Base-by-base conservation (phyloP, 257 asterid species). In the Petunia axillaris region DNA sequence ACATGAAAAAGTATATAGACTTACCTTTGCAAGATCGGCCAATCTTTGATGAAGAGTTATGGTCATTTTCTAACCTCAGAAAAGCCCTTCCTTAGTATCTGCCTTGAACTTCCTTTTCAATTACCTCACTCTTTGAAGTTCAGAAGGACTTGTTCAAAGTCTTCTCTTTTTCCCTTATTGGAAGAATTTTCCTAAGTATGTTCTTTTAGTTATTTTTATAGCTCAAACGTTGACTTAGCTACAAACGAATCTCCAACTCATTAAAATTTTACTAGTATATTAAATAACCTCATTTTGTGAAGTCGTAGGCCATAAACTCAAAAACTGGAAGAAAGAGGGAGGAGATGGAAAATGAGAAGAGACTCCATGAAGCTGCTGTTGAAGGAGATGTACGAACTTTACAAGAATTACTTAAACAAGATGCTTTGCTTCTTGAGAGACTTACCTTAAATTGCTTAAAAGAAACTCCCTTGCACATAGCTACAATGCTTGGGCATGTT, bases 391-490 rank as follows among this genome's bases (percentile, higher is more conserved):
- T 38, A 0, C 7, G 0, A 7, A 62, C 70, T 59, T 78, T 87
- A 65, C 79, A 16, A 0, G 64, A 86, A 1, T 77, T 89, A 40
- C 67, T 86, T 5, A 44, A 78, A 64, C 68, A 80, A 0, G 87
- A 87, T 82, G 60, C 55, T n/a, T 5, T 81, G 5, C 40, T 89
- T 59, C 88, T 87, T 4, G 86, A 87, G 25, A 87, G 87, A 80
- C 57, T 46, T 39, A 15, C 15, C 13, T 6, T 84, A 10, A 84
- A 8, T 43, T 79, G 48, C 11, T 70, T 55, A n/a, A n/a, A 77
- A 7, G 89, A 83, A 75, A 88, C 88, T 13, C 92, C 91, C 1
- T 85, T 88, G 11, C 92, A 87, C 79, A 54, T 89, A 54, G 88
- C 92, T 3, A 59, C 82, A n/a, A 75, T 85, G 76, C 85, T 81